A percentile compares a stretch with the other conserved stretches of the same genome.
These are phyloP conservation scores for Nicotiana attenuata DNA, from an alignment of 257 asterid species.

Conservation along the genomic window DNA sequence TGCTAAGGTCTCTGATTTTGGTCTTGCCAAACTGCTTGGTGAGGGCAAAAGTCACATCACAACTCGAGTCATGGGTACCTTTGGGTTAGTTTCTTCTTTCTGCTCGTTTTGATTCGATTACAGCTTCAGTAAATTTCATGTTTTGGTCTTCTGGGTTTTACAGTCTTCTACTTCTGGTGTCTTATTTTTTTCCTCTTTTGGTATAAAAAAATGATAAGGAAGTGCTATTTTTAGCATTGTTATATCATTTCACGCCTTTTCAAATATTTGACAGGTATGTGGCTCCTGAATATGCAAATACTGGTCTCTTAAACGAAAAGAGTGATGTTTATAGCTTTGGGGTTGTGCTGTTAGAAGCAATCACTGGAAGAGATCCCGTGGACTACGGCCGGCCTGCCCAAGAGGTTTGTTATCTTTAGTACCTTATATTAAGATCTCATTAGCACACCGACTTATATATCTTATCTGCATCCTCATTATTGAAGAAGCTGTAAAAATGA, in stretches of 20 bases:
- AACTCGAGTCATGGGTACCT: conserved; percentile 97
- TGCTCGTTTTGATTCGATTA: background rate
- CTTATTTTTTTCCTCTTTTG: background rate
- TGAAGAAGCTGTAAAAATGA: background rate
- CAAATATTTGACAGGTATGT: conserved; percentile 56
- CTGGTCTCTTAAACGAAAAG: conserved; percentile 89
- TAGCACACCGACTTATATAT: background rate
- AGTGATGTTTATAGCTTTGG: conserved; percentile 96
- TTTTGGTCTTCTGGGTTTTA: background rate
- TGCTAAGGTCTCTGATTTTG: conserved; percentile 92
- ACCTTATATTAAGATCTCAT: background rate
- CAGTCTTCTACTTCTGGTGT: background rate
- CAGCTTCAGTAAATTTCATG: background rate
- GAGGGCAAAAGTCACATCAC: conserved; percentile 93
- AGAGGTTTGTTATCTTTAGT: conserved; percentile 47
- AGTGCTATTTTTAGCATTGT: background rate
- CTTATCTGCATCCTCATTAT: background rate
- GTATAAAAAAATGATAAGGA: background rate
- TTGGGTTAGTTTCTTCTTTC: conserved; percentile 58
- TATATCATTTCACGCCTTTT: background rate
- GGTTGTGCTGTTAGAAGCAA: conserved; percentile 77
- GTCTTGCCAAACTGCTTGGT: conserved; percentile 90
- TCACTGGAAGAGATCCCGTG: conserved; percentile 96
- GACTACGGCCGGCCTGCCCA: conserved; percentile 91
- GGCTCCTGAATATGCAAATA: conserved; percentile 97